These are phyloP conservation scores for Tripidium arundinaceum DNA, from an alignment of 202 grass and related monocot genomes.

Conservation along the genomic window DNA sequence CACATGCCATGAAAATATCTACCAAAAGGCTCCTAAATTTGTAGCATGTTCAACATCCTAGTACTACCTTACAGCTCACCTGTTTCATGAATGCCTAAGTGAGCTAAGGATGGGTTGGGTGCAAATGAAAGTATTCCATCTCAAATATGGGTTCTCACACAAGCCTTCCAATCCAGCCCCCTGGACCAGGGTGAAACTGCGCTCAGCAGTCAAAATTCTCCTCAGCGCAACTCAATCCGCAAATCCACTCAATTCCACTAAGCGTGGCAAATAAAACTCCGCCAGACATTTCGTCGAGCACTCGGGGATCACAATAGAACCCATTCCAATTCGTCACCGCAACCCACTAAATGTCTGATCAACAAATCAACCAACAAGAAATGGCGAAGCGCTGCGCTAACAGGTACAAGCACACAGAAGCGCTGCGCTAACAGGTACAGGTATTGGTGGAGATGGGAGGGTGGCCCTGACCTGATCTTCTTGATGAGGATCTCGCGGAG, in stretches of 20 bases:
- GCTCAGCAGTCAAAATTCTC: neutral
- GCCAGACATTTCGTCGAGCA: slow-evolving; percentile 33
- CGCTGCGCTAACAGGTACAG: neutral
- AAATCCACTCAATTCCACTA: neutral
- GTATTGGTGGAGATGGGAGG: neutral
- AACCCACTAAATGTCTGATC: neutral
- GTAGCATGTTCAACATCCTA: no score
- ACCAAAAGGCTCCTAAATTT: neutral
- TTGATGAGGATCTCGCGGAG: slow-evolving; percentile 81
- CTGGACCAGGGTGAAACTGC: no score
- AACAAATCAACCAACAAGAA: neutral
- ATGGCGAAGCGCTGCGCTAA: neutral
- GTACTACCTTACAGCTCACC: neutral
- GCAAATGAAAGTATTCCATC: neutral
- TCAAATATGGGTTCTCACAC: neutral
- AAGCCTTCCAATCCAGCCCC: neutral
- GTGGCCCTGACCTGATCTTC: slow-evolving; percentile 76
- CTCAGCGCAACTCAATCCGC: neutral
- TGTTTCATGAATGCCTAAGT: neutral
- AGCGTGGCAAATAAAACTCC: neutral
- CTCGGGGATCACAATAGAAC: neutral
- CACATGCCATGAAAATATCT: neutral
- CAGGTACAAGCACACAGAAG: slow-evolving; percentile 14
- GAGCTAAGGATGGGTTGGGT: neutral
- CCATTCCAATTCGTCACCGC: neutral